Base-by-base conservation (phyloP, 2,329 filamentous ascomycete species). In the Hypocreales sp. region DNA sequence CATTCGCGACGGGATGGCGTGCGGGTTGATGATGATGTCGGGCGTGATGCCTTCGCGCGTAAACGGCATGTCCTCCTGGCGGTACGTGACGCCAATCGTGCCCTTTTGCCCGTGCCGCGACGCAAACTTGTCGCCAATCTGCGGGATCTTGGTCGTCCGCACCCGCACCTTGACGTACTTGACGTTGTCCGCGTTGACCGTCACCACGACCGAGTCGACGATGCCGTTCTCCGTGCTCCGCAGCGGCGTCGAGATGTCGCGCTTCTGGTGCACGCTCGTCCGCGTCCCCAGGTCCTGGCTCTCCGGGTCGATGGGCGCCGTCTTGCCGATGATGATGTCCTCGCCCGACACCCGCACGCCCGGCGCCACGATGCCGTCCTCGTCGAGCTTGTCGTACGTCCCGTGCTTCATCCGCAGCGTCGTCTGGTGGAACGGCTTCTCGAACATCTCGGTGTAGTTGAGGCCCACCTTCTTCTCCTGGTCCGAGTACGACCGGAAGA, bases 1-100 rank as follows among this genome's bases (percentile, higher is more conserved):
- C 90, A 98, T 98, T 72, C 90, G 90, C 30, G 90, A 98, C 0
- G 90, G 90, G 69, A 98, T 98, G 48, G 90, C 92, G 67, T 98
- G 90, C 1, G 90, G 90, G 55, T 98, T 98, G 65, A 98, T 95
- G 55, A 98, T 94, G 36, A 98, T 67, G 55, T 98, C 92, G 0
- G 92, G 90, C 0, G 79, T 79, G 28, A 98, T 70, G 43, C 92
- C 90, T 50, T 95, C 83, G 20, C 74, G 65, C 4, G 83, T 90
- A 54, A 98, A 98, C 0, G 92, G 92, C 92, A 98, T 98, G 47
- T 98, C 92, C 54, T 98, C 90, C 43, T 92, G 82, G 26, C 87
- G 75, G 55, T 92, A 98, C 2, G 90, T 95, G 39, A 98, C 87
- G 72, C 92, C 92, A 47, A 98, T 94, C 1, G 90, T 98, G 60